These are phyloP conservation scores for Neurospora pannonica DNA, from an alignment of 495 filamentous ascomycete genomes.

Conservation along the genomic window DNA sequence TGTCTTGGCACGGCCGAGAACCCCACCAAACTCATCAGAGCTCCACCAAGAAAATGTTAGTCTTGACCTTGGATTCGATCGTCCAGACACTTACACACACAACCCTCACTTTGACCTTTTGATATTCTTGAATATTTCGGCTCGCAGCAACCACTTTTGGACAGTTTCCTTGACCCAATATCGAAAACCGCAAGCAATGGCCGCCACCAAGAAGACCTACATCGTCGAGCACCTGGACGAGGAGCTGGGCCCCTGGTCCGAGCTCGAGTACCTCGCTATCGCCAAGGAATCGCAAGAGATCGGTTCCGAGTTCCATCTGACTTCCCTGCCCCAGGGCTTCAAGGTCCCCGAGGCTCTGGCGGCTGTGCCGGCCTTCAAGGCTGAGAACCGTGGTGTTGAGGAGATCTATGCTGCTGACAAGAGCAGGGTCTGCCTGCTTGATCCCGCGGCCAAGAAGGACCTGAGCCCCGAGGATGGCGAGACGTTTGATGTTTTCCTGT, in stretches of 20 bases:
- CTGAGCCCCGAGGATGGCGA: conserved; percentile 74
- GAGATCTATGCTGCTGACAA: conserved; percentile 55
- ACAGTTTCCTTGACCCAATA: not conserved
- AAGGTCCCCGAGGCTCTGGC: conserved; percentile 56
- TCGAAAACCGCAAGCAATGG: not conserved
- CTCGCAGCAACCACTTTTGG: not conserved
- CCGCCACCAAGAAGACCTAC: conserved; percentile 47
- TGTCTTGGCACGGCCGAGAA: not conserved
- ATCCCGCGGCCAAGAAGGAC: conserved; percentile 73
- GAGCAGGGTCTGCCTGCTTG: conserved; percentile 73
- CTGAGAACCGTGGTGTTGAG: conserved; percentile 68
- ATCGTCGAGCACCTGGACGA: conserved; percentile 90
- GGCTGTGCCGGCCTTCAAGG: conserved; percentile 47
- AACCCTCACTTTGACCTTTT: not conserved
- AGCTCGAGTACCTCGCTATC: conserved; percentile 81
- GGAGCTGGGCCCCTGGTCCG: conserved; percentile 90
- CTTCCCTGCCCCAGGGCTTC: conserved; percentile 64
- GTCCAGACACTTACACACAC: not conserved
- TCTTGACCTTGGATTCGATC: not conserved
- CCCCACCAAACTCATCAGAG: not conserved
- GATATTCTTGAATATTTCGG: not conserved
- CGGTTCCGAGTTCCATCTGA: conserved; percentile 67
- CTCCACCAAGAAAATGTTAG: not conserved
- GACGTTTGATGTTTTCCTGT: conserved; percentile 81
- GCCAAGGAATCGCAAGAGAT: conserved; percentile 63